Percentiles rank a stretch among this genome's conserved stretches.
Evolutionary conservation across 176 grass and related monocot genomes (phyloP).

Genomic region (Cymbopogon citratus): DNA sequence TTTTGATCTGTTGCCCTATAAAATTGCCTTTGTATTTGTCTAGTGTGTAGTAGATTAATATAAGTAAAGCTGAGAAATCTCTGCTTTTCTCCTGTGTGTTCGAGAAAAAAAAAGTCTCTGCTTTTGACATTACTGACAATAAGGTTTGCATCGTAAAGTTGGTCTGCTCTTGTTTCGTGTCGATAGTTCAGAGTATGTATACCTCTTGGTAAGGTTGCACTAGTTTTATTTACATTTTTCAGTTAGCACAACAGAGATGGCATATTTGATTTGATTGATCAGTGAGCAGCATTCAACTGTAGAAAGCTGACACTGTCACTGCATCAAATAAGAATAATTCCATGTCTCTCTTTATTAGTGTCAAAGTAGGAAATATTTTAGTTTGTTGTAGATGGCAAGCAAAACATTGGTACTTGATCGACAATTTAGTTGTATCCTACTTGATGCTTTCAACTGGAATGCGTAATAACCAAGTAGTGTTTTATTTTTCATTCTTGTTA

Average conservation of each 20-base stretch:
- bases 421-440: neutral
- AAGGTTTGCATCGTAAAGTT: slow-evolving; percentile 19
- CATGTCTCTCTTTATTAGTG: neutral
- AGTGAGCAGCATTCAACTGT: neutral
- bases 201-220: neutral
- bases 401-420: neutral
- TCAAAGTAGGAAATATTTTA: neutral
- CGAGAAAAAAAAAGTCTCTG: neutral
- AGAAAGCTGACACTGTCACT: neutral
- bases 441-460: neutral
- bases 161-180: slow-evolving; percentile 5
- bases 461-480: neutral
- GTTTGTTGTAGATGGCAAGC: neutral
- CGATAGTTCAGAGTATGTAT: neutral
- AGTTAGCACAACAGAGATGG: neutral
- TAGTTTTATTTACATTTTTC: neutral
- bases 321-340: neutral
- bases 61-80: neutral
- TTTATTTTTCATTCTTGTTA: neutral
- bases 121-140: slow-evolving; percentile 26
- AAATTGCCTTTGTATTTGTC: slow-evolving; percentile 22
- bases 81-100: neutral
- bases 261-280: neutral
- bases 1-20: slow-evolving; percentile 21
- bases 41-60: slow-evolving; percentile 34